Evolutionary conservation across 306 rosid species (phyloP).

Genomic region (Abrus precatorius): DNA sequence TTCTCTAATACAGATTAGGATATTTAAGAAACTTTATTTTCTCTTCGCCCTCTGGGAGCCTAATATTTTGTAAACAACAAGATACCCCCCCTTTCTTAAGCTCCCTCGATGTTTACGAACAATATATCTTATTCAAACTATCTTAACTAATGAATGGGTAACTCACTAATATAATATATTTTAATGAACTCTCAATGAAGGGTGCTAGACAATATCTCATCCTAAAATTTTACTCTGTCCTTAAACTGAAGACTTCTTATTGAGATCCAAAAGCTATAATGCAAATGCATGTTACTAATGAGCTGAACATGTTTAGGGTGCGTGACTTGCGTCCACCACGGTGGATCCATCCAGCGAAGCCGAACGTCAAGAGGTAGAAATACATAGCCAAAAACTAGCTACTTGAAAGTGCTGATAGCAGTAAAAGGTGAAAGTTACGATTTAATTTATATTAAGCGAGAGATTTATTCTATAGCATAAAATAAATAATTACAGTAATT

Average conservation of each 20-base stretch:
- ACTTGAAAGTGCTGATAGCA: neutral
- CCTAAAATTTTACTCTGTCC: too few relatives aligned
- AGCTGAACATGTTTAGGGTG: constrained; percentile 32
- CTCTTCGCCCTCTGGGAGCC: too few relatives aligned
- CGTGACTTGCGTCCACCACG: neutral
- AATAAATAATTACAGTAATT: neutral
- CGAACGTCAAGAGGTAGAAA: neutral
- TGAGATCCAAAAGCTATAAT: neutral
- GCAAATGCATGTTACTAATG: constrained; percentile 36
- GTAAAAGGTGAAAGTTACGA: neutral
- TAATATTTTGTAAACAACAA: too few relatives aligned
- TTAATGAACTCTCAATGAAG: too few relatives aligned
- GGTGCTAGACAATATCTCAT: too few relatives aligned
- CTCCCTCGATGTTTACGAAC: too few relatives aligned
- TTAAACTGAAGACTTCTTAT: neutral
- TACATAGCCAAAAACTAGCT: neutral
- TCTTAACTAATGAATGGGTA: too few relatives aligned
- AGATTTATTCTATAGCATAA: neutral
- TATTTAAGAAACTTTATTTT: too few relatives aligned
- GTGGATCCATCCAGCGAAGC: constrained; percentile 7
- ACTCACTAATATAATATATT: too few relatives aligned
- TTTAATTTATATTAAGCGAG: neutral
- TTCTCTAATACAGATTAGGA: too few relatives aligned
- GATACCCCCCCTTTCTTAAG: too few relatives aligned
- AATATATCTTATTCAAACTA: too few relatives aligned